phyloP scores from a whole-genome alignment of 140 eudicot species.

The Stevia rebaudiana region DNA sequence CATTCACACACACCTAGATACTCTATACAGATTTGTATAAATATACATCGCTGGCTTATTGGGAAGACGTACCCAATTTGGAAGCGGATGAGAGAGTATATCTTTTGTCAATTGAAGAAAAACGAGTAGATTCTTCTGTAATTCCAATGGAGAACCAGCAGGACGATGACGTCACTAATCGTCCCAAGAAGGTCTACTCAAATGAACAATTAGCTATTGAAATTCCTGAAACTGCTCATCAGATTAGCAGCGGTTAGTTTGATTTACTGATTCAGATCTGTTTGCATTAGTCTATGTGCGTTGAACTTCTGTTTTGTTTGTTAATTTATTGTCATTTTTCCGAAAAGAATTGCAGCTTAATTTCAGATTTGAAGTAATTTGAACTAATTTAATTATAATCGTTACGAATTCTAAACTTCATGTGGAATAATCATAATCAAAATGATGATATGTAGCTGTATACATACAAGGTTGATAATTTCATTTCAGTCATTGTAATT shows the following conservation, averaged over 20 bases:
- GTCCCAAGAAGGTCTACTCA: slow-evolving; percentile 24
- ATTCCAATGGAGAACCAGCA: slow-evolving; percentile 21
- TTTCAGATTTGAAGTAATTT: too few species aligned
- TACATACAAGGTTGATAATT: not conserved
- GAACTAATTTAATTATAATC: too few species aligned
- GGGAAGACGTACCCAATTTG: not conserved
- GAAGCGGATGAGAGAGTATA: slow-evolving; percentile 15
- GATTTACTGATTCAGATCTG: not conserved
- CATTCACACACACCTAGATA: slow-evolving; percentile 29
- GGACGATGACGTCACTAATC: slow-evolving; percentile 19
- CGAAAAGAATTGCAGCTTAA: too few species aligned
- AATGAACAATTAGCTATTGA: slow-evolving; percentile 30
- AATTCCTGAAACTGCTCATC: slow-evolving; percentile 51
- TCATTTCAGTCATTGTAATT: not conserved
- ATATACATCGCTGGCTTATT: slow-evolving; percentile 30
- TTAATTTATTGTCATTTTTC: too few species aligned
- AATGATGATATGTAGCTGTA: too few species aligned
- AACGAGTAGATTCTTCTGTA: slow-evolving; percentile 10
- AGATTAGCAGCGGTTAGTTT: slow-evolving; percentile 36
- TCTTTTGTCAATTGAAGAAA: slow-evolving; percentile 11
- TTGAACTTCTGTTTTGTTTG: too few species aligned
- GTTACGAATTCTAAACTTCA: not conserved
- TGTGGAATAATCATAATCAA: not conserved
- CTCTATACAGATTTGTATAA: slow-evolving; percentile 7
- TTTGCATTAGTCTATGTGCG: too few species aligned